Conservation (phyloP, 345 rosid species). For the Linum usitatissimum region DNA sequence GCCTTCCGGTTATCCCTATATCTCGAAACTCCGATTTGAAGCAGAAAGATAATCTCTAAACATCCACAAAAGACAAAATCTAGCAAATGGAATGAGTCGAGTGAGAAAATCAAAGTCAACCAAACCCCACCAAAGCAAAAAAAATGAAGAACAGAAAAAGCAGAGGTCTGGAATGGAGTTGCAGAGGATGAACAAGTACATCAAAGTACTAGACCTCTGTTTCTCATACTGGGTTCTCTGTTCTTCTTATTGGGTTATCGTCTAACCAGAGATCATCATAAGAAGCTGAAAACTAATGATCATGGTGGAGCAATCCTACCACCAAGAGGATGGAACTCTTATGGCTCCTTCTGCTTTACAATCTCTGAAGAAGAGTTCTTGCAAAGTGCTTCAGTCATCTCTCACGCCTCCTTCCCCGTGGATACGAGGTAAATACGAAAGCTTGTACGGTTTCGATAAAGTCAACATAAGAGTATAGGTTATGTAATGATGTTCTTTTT, state of each 20-base stretch:
- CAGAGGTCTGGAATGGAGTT: neutral
- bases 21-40: no score
- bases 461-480: neutral
- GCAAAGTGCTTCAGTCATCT: slow-evolving; percentile 49
- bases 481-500: neutral
- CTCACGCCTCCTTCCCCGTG: slow-evolving; percentile 52
- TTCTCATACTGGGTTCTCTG: slow-evolving; percentile 10
- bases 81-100: no score
- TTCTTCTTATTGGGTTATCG: slow-evolving; percentile 23
- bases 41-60: no score
- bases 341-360: slow-evolving; percentile 85
- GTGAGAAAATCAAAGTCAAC: no score
- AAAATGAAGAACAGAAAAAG: neutral
- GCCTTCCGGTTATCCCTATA: no score
- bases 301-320: slow-evolving; percentile 45
- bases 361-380: slow-evolving; percentile 80
- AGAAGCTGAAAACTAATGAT: neutral
- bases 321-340: slow-evolving; percentile 95
- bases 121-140: no score
- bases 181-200: neutral
- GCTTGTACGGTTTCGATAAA: neutral
- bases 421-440: slow-evolving; percentile 45
- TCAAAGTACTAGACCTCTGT: neutral
- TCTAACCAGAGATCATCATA: neutral
- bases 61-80: no score